Conservation (phyloP, 495 filamentous ascomycete genomes). For the Xylona heveae region DNA sequence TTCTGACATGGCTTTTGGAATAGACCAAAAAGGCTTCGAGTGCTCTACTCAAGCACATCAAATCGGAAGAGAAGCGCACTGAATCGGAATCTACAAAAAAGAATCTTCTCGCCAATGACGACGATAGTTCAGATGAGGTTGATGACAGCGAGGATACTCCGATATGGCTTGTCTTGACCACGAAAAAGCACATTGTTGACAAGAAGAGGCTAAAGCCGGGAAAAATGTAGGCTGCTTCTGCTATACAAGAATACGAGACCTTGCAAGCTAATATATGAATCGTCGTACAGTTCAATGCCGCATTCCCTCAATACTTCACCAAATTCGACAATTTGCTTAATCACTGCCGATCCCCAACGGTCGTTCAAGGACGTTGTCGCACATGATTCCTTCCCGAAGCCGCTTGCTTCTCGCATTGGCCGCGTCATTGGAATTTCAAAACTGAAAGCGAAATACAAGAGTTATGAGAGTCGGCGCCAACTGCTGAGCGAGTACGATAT, state of each 20-base stretch:
- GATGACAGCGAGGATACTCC: constrained; percentile 27
- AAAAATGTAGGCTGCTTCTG: constrained; percentile 23
- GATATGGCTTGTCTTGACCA: constrained; percentile 70
- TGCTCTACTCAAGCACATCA: constrained; percentile 64
- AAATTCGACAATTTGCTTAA: constrained; percentile 55
- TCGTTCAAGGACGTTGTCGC: constrained; percentile 72
- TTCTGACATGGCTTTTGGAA: constrained; percentile 6
- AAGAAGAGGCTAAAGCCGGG: constrained; percentile 59
- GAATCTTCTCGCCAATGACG: constrained; percentile 45
- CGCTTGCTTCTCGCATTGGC: constrained; percentile 48
- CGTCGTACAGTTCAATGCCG: constrained; percentile 32
- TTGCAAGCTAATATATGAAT: no score
- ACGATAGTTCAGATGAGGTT: constrained; percentile 31
- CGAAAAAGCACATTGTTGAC: constrained; percentile 71
- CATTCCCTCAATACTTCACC: constrained; percentile 44
- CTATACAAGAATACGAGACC: neutral
- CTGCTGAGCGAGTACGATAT: constrained; percentile 68
- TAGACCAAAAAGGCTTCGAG: constrained; percentile 61
- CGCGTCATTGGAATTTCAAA: constrained; percentile 67
- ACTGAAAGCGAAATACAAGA: constrained; percentile 64
- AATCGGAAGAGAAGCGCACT: constrained; percentile 34
- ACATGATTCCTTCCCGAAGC: constrained; percentile 49
- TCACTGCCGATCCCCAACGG: constrained; percentile 71
- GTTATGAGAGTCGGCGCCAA: constrained; percentile 69
- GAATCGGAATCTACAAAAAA: constrained; percentile 38